A percentile compares a stretch with the other conserved stretches of the same genome.
phyloP scores from a whole-genome alignment of 345 rosid species.

The Triadica sebifera region DNA sequence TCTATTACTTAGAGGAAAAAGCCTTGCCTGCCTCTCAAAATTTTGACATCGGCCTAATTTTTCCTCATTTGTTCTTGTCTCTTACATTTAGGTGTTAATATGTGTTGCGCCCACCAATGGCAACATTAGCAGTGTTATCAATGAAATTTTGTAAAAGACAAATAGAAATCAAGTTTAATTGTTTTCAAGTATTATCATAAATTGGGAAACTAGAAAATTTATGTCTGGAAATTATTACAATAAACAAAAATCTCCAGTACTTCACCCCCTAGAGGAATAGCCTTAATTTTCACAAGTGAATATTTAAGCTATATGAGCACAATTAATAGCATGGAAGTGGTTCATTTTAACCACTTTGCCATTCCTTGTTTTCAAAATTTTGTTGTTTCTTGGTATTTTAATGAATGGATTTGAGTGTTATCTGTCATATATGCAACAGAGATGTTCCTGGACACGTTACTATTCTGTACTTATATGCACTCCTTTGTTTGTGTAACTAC shows the following conservation, averaged over 20 bases:
- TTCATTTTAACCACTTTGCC: not conserved
- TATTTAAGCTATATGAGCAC: not conserved
- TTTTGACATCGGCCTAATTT: not conserved
- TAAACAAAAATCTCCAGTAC: not conserved
- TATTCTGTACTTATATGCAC: not conserved
- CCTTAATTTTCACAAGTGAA: not conserved
- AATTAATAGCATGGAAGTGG: not conserved
- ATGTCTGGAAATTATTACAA: not conserved
- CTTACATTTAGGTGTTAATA: not conserved
- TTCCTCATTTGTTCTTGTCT: not conserved
- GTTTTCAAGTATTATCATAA: not conserved
- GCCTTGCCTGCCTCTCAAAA: not conserved
- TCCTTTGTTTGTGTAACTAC: not conserved
- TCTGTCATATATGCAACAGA: not conserved
- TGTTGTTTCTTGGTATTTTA: not conserved
- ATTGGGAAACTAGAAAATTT: not conserved
- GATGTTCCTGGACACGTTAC: not conserved
- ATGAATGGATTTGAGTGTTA: not conserved
- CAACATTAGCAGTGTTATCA: not conserved
- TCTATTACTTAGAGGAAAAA: not conserved
- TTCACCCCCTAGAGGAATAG: not conserved
- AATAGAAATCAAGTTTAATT: not conserved
- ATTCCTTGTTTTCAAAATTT: constrained; percentile 2
- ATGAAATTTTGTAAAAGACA: not conserved
- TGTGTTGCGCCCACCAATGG: not conserved